These are phyloP conservation scores for Russula emetica DNA, from an alignment of 768 basidiomycete genomes.

Conservation along the genomic window DNA sequence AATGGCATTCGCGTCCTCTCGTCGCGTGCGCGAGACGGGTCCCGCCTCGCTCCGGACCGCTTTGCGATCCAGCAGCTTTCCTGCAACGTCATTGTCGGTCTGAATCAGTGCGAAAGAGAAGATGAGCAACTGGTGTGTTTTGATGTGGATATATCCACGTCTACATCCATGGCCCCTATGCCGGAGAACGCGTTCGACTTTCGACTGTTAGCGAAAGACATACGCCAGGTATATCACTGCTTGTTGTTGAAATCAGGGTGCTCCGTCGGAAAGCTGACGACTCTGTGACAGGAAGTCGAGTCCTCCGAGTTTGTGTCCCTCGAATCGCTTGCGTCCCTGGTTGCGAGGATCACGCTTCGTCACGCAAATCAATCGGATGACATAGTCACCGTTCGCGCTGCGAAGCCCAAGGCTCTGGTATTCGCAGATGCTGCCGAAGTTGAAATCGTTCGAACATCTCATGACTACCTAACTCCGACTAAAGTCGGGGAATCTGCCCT, in stretches of 20 bases:
- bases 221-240: constrained; percentile 35
- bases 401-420: constrained; percentile 69
- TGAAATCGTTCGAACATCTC: constrained; percentile 46
- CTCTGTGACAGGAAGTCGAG: constrained; percentile 18
- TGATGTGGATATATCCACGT: constrained; percentile 41
- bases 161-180: constrained; percentile 8
- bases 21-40: constrained; percentile 31
- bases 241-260: background rate
- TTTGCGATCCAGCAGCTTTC: constrained; percentile 41
- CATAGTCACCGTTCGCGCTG: constrained; percentile 50
- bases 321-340: constrained; percentile 74
- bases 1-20: constrained; percentile 43
- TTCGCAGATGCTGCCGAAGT: constrained; percentile 65
- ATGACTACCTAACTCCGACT: constrained; percentile 36
- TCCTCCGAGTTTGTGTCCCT: constrained; percentile 55
- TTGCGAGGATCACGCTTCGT: constrained; percentile 51
- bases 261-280: background rate
- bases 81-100: constrained; percentile 57
- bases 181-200: constrained; percentile 37
- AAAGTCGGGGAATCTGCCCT: background rate
- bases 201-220: constrained; percentile 38
- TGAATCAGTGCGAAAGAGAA: constrained; percentile 60
- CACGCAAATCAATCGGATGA: constrained; percentile 28
- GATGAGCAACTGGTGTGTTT: constrained; percentile 59
- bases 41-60: constrained; percentile 22